Evolutionary conservation across 176 grass and related monocot species (phyloP), one percentile per base, ranked within the genome.

Genomic region (Zea mays): DNA sequence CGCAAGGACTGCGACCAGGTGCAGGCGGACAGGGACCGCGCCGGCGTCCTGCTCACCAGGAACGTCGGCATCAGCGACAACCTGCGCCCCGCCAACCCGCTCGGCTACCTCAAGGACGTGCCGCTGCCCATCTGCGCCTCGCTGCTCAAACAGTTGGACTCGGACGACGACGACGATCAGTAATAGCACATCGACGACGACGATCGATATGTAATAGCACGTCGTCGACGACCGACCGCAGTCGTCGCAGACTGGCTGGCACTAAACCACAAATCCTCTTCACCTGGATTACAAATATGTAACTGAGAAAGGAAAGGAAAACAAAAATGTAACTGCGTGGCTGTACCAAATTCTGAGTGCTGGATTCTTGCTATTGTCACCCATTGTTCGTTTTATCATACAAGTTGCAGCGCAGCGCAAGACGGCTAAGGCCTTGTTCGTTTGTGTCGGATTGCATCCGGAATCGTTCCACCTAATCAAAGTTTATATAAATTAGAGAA

Each of bases 51-150:
- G 51, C 64, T 93, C 82, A 42, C 82, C 81, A 69, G 4, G 45
- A 79, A 84, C 65, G 33, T 40, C 17, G 86, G 86, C 63, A 73
- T 97, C 69, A 45, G 67, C 42, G 66, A 86, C 75, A 62, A 50
- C 70, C 10, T 74, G 38, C 82, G 89, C 8, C 45, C 69, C 0
- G 89, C 89, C 71, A 97, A 88, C 79, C 17, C 91, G 8, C 86
- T 97, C 9, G 91, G 91, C 46, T 97, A 74, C 91, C 57, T 94
- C 91, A 92, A 72, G 85, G 82, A 82, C 17, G 49, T n/a, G 16
- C 89, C 89, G 0, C 82, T 90, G 69, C 57, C 83, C n/a, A 3
- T 77, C 57, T 97, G 95, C 64, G n/a, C n/a, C 1, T 42, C 16
- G 10, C 80, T 97, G 77, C 81, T 92, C 60, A 83, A 84, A 52